A percentile compares a stretch with the other conserved stretches of the same genome.
These are phyloP conservation scores for Akanthomyces uredinophilus DNA, from an alignment of 2,329 filamentous ascomycete genomes.

Conservation along the genomic window DNA sequence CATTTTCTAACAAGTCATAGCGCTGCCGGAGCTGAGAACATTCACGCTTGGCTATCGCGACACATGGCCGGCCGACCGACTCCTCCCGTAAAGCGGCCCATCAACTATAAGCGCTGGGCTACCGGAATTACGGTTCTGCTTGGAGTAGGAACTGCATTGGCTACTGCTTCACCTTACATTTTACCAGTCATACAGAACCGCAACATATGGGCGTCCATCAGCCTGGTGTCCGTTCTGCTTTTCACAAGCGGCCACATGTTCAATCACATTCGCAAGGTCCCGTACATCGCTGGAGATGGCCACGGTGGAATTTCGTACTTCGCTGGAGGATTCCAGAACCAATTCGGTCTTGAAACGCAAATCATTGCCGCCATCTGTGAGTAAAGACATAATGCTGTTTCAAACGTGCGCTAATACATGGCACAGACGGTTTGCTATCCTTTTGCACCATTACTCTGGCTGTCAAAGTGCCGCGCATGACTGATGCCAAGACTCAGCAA, in stretches of 20 bases:
- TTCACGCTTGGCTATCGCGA: slow-evolving; percentile 73
- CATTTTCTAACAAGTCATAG: slow-evolving; percentile 37
- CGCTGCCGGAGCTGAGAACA: slow-evolving; percentile 66
- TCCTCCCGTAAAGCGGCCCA: slow-evolving; percentile 72
- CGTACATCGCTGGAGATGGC: slow-evolving; percentile 82
- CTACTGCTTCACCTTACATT: slow-evolving; percentile 71
- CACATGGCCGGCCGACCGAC: slow-evolving; percentile 74
- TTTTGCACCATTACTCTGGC: slow-evolving; percentile 90
- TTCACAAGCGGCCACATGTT: slow-evolving; percentile 99
- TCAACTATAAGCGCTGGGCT: slow-evolving; percentile 79
- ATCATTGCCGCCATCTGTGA: slow-evolving; percentile 90
- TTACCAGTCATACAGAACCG: slow-evolving; percentile 80
- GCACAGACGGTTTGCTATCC: slow-evolving; percentile 62
- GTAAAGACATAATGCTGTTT: slow-evolving; percentile 30
- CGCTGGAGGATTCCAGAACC: slow-evolving; percentile 85
- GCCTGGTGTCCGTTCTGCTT: slow-evolving; percentile 80
- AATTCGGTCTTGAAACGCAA: slow-evolving; percentile 92
- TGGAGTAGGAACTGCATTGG: slow-evolving; percentile 62
- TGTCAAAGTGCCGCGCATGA: slow-evolving; percentile 86
- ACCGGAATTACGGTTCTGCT: slow-evolving; percentile 63
- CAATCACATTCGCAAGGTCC: slow-evolving; percentile 95
- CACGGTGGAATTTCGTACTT: slow-evolving; percentile 86
- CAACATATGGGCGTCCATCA: slow-evolving; percentile 89
- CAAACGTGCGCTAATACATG: not conserved
- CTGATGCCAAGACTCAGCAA: slow-evolving; percentile 71